Evolutionary conservation across 768 basidiomycete species (phyloP), one percentile per base, ranked within the genome.

Genomic region (Trametes gibbosa): DNA sequence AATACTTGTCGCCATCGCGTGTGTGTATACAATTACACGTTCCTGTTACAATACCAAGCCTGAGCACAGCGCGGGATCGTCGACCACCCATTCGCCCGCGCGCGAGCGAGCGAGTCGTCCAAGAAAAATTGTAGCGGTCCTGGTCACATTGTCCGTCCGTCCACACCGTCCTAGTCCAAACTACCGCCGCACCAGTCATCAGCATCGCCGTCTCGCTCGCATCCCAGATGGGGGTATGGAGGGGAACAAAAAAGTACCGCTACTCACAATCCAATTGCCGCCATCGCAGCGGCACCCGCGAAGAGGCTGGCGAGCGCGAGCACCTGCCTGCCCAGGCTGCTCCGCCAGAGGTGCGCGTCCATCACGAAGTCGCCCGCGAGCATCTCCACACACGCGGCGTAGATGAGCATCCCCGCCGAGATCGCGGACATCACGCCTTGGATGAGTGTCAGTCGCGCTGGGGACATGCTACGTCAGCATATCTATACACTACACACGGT

Each of bases 351-450:
- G 71, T 64, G 77, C 59, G 83, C 83, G 39, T 90, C 87, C 73
- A 88, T 87, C 42, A 92, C 87, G 63, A 92, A 92, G 70, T 93
- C 90, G 2, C 83, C 90, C 0, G 89, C 90, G 51, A 93, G 81
- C 87, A 93, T 92, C 77, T 92, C 91, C 7, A 92, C 89, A 10
- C 85, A 89, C 12, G 87, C 83, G 0, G 87, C 90, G 65, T 92
- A 92, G 45, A 87, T 90, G 49, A 93, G 80, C 86, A 92, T 85
- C 3, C 90, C 90, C 0, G 90, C 88, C 0, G 87, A 90, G 32
- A 91, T 77, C n/a, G 88, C 89, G 7, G 84, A 86, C 86, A 92
- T 85, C 43, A 92, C 67, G 21, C 90, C 90, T 68, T 89, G 85
- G 0, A 79, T 77, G 16, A 88, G 76, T 37, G 76, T 72, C 69